Percentiles rank a stretch among this genome's conserved stretches.
phyloP scores from a whole-genome alignment of 1,139 yeast genomes.

The Eremothecium coryli region DNA sequence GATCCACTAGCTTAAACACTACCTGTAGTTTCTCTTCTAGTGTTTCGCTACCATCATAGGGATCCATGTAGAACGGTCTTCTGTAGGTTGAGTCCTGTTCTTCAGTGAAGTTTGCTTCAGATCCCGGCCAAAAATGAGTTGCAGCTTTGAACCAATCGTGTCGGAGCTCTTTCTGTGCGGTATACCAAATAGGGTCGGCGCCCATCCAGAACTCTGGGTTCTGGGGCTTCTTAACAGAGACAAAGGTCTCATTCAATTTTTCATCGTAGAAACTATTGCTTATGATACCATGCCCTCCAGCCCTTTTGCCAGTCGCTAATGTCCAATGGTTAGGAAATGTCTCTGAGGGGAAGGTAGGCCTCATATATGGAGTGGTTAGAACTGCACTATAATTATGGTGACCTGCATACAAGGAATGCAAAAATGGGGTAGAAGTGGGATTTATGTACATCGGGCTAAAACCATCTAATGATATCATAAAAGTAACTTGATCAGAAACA shows the following conservation, averaged over 20 bases:
- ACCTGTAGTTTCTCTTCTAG: slow-evolving; percentile 48
- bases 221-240: slow-evolving; percentile 50
- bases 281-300: slow-evolving; percentile 78
- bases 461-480: slow-evolving; percentile 73
- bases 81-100: slow-evolving; percentile 28
- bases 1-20: slow-evolving; percentile 61
- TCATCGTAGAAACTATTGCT: slow-evolving; percentile 78
- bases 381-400: slow-evolving; percentile 39
- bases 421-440: slow-evolving; percentile 54
- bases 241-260: slow-evolving; percentile 43
- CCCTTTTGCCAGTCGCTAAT: slow-evolving; percentile 73
- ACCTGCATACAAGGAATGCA: slow-evolving; percentile 36
- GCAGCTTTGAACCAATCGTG: slow-evolving; percentile 43
- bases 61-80: slow-evolving; percentile 49
- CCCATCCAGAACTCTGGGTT: slow-evolving; percentile 43
- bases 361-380: slow-evolving; percentile 74
- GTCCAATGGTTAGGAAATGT: slow-evolving; percentile 94
- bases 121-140: slow-evolving; percentile 97
- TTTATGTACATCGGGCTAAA: slow-evolving; percentile 88
- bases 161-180: slow-evolving; percentile 50
- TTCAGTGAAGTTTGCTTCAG: slow-evolving; percentile 52
- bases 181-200: slow-evolving; percentile 83
- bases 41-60: slow-evolving; percentile 55
- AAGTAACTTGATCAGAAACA: slow-evolving; percentile 40
- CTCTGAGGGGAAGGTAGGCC: slow-evolving; percentile 79